Conservation (phyloP, 805 yeast genomes). For the Yamadazyma paraphyllophila region DNA sequence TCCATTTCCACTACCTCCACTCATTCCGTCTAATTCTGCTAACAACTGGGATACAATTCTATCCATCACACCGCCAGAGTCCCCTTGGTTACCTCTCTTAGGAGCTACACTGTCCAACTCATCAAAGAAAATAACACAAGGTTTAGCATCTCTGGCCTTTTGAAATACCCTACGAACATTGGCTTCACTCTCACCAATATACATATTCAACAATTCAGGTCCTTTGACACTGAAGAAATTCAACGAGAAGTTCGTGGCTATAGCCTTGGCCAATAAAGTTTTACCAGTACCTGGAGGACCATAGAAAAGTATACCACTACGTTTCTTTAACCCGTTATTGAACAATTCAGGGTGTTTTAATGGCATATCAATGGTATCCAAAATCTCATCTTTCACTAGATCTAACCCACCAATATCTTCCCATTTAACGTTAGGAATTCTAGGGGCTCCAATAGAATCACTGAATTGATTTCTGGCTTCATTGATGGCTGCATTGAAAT, state of each 20-base stretch:
- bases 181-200: slow-evolving; percentile 97
- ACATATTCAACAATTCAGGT: slow-evolving; percentile 95
- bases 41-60: slow-evolving; percentile 92
- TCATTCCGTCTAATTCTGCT: slow-evolving; percentile 97
- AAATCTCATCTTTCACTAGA: slow-evolving; percentile 82
- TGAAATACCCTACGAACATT: slow-evolving; percentile 94
- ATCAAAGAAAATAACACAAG: slow-evolving; percentile 96
- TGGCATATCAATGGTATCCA: slow-evolving; percentile 96
- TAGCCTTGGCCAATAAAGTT: slow-evolving; percentile 92
- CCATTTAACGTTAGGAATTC: slow-evolving; percentile 94
- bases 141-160: slow-evolving; percentile 92
- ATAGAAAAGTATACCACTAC: slow-evolving; percentile 91
- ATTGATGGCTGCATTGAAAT: slow-evolving; percentile 68
- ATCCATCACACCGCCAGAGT: slow-evolving; percentile 99
- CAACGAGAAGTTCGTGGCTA: slow-evolving; percentile 90
- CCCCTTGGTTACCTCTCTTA: slow-evolving; percentile 97
- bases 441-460: slow-evolving; percentile 95
- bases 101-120: slow-evolving; percentile 98
- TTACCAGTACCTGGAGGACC: slow-evolving; percentile 99
- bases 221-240: slow-evolving; percentile 97
- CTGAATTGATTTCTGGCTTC: slow-evolving; percentile 85
- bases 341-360: slow-evolving; percentile 89
- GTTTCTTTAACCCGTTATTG: slow-evolving; percentile 82
- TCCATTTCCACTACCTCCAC: slow-evolving; percentile 63
- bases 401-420: slow-evolving; percentile 97